Conservation (phyloP, 2,329 filamentous ascomycete species). For the Colletotrichum eleusines region DNA sequence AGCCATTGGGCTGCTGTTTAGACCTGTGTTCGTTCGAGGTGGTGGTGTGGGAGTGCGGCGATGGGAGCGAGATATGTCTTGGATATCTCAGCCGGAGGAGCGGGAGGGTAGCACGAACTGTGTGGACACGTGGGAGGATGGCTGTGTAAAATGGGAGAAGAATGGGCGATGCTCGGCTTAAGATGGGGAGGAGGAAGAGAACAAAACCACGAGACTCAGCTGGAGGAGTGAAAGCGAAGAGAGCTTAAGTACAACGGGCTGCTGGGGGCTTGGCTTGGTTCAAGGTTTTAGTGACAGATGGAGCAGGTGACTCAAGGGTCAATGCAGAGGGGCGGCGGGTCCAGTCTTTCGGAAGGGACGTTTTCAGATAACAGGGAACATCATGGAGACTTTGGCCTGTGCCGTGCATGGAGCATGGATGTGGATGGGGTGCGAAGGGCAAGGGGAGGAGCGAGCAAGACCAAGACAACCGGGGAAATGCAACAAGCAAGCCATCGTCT, state of each 20-base stretch:
- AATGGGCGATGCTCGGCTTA: constrained; percentile 31
- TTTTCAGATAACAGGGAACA: constrained; percentile 41
- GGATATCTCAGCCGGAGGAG: constrained; percentile 21
- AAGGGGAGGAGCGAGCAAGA: neutral
- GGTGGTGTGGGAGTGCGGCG: neutral
- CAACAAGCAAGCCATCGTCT: neutral
- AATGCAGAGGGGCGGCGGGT: constrained; percentile 41
- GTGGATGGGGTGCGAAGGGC: constrained; percentile 9
- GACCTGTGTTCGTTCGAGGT: neutral
- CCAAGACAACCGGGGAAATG: neutral
- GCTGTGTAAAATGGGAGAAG: neutral
- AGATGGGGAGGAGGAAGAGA: constrained; percentile 26
- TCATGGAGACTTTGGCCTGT: constrained; percentile 30
- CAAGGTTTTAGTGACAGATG: constrained; percentile 40
- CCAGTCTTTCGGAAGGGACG: constrained; percentile 27
- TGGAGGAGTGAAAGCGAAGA: constrained; percentile 25
- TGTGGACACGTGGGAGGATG: too few relatives aligned
- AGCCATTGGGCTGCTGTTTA: constrained; percentile 44
- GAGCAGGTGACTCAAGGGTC: constrained; percentile 42
- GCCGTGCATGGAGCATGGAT: constrained; percentile 23
- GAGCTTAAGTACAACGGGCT: constrained; percentile 40
- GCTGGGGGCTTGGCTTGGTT: constrained; percentile 22
- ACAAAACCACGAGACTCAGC: constrained; percentile 29
- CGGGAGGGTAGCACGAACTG: constrained; percentile 6
- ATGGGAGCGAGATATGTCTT: constrained; percentile 14